phyloP scores from a whole-genome alignment of 2,329 filamentous ascomycete species.

The Metarhizium sp. region DNA sequence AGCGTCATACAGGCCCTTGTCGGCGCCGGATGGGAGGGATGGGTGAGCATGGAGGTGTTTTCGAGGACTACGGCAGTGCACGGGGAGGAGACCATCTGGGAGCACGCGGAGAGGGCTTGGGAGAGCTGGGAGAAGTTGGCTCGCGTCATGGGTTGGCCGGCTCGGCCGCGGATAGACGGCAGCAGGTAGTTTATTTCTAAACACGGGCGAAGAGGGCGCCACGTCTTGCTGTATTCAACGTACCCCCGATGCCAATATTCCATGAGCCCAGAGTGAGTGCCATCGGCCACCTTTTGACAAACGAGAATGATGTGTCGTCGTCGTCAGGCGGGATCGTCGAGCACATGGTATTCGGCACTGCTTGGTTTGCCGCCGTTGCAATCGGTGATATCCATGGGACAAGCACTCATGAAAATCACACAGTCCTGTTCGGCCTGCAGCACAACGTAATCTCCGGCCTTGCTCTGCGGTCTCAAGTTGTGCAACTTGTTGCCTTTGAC shows the following conservation, averaged over 20 bases:
- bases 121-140: slow-evolving; percentile 10
- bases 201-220: too few species aligned
- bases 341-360: not conserved
- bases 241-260: too few species aligned
- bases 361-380: not conserved
- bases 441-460: not conserved
- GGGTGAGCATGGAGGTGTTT: slow-evolving; percentile 15
- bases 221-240: too few species aligned
- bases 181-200: too few species aligned
- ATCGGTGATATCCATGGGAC: not conserved
- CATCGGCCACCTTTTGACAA: too few species aligned
- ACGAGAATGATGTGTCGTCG: too few species aligned
- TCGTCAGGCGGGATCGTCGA: not conserved
- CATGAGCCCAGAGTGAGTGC: too few species aligned
- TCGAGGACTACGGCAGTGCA: slow-evolving; percentile 4
- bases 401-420: not conserved
- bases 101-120: slow-evolving; percentile 8
- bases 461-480: not conserved
- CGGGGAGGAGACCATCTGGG: slow-evolving; percentile 4
- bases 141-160: slow-evolving; percentile 6
- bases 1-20: slow-evolving; percentile 19
- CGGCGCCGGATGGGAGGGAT: slow-evolving; percentile 6
- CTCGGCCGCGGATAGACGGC: too few species aligned
- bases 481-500: not conserved
- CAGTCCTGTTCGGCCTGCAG: not conserved